Evolutionary conservation across 78 protist species (phyloP).

Genomic region (Goniomonas avonlea): DNA sequence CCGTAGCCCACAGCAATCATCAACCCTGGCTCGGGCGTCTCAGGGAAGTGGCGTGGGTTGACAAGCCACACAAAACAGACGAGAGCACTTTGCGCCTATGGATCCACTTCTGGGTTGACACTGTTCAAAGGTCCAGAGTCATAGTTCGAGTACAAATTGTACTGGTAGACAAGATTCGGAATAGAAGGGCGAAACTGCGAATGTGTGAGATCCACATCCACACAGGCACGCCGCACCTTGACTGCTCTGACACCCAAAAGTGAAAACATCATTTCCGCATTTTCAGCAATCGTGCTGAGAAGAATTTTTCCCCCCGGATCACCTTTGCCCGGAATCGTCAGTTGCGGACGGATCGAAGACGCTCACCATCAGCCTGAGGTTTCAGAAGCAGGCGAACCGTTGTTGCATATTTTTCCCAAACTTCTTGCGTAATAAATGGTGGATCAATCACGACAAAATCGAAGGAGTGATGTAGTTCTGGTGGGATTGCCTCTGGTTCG

Average conservation of each 20-base stretch:
- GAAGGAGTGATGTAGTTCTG: not conserved
- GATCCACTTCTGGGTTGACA: no score
- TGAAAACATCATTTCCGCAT: conserved; percentile 8
- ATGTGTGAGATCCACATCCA: no score
- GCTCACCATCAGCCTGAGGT: not conserved
- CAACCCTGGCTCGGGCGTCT: no score
- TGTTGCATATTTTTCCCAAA: conserved; percentile 28
- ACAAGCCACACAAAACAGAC: no score
- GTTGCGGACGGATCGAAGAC: no score
- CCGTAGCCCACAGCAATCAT: no score
- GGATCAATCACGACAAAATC: conserved; percentile 42
- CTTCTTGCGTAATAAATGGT: conserved; percentile 47
- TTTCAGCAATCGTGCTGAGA: conserved; percentile 32
- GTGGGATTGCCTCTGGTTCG: conserved; percentile 18
- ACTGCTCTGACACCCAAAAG: not conserved
- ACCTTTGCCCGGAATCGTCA: no score
- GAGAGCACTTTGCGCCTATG: no score
- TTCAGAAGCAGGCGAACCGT: not conserved
- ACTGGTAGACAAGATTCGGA: conserved; percentile 48
- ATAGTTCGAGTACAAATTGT: not conserved
- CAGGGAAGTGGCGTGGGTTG: no score
- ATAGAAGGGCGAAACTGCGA: conserved; percentile 45
- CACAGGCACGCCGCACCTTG: no score
- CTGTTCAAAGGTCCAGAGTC: no score
- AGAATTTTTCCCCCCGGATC: no score